phyloP scores from a whole-genome alignment of 352 stramenopile genomes.

The Hyaloperonospora arabidopsidis region DNA sequence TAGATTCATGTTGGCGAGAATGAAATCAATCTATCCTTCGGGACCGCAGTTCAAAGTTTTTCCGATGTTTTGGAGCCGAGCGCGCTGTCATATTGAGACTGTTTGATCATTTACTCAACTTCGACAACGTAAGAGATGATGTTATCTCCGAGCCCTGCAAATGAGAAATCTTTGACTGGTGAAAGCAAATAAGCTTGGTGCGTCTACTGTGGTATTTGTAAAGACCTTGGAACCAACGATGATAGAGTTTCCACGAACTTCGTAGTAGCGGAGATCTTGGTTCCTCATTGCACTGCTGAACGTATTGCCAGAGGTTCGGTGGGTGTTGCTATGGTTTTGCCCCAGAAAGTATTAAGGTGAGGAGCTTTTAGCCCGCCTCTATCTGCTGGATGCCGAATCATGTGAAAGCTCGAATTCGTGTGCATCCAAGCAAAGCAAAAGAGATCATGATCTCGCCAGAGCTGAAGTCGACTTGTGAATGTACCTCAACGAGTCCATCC shows the following conservation, averaged over 20 bases:
- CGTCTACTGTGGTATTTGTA: slow-evolving; percentile 51
- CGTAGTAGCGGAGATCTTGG: slow-evolving; percentile 35
- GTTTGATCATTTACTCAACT: slow-evolving; percentile 23
- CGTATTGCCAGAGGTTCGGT: slow-evolving; percentile 28
- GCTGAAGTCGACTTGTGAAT: slow-evolving; percentile 36
- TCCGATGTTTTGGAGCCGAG: neutral
- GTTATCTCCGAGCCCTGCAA: slow-evolving; percentile 43
- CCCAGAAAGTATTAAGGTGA: slow-evolving; percentile 52
- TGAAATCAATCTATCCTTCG: no score
- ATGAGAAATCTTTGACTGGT: slow-evolving; percentile 48
- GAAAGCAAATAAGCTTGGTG: slow-evolving; percentile 45
- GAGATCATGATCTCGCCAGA: slow-evolving; percentile 77
- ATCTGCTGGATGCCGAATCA: slow-evolving; percentile 44
- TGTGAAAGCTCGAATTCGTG: slow-evolving; percentile 58
- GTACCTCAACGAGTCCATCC: slow-evolving; percentile 37
- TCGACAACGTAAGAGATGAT: slow-evolving; percentile 41
- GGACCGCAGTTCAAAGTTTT: no score
- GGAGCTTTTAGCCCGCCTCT: slow-evolving; percentile 34
- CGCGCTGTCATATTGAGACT: slow-evolving; percentile 12
- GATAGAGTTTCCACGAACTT: slow-evolving; percentile 46
- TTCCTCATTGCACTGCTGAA: slow-evolving; percentile 46
- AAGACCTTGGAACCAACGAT: slow-evolving; percentile 48
- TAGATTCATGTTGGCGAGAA: neutral
- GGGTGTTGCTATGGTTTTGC: slow-evolving; percentile 65
- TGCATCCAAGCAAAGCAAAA: slow-evolving; percentile 77